Conservation (phyloP, 2,329 filamentous ascomycete species). For the Colletotrichum sp. region DNA sequence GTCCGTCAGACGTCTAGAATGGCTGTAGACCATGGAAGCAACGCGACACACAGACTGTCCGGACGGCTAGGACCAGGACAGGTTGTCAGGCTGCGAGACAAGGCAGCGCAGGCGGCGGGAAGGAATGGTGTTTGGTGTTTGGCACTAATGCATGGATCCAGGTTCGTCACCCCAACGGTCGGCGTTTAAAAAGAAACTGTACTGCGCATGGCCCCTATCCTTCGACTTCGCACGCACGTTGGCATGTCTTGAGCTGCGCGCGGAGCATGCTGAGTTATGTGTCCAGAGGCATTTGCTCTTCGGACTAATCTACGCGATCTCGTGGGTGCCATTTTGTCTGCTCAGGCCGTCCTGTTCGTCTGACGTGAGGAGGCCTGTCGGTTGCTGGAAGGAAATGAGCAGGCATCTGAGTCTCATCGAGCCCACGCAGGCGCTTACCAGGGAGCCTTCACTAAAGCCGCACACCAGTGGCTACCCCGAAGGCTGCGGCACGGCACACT, state of each 20-base stretch:
- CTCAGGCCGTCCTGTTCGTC: neutral
- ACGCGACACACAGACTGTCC: neutral
- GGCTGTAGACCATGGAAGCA: neutral
- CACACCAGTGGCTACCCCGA: neutral
- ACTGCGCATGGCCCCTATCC: neutral
- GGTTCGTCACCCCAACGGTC: neutral
- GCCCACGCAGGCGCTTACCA: neutral
- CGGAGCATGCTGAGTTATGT: neutral
- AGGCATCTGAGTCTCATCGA: neutral
- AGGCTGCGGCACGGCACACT: neutral
- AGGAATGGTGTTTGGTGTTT: neutral
- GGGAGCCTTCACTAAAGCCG: neutral
- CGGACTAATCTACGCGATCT: neutral
- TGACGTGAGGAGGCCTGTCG: neutral
- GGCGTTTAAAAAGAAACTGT: neutral
- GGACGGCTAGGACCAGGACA: neutral
- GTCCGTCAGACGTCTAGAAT: slow-evolving; percentile 7
- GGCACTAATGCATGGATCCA: neutral
- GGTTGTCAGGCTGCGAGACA: neutral
- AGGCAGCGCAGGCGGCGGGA: neutral
- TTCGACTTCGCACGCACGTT: neutral
- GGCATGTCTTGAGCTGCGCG: neutral
- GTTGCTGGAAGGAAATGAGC: neutral
- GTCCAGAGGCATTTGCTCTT: neutral
- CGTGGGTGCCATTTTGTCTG: neutral